Conservation (phyloP, 768 basidiomycete species). For the Phanerodontia chrysosporium region DNA sequence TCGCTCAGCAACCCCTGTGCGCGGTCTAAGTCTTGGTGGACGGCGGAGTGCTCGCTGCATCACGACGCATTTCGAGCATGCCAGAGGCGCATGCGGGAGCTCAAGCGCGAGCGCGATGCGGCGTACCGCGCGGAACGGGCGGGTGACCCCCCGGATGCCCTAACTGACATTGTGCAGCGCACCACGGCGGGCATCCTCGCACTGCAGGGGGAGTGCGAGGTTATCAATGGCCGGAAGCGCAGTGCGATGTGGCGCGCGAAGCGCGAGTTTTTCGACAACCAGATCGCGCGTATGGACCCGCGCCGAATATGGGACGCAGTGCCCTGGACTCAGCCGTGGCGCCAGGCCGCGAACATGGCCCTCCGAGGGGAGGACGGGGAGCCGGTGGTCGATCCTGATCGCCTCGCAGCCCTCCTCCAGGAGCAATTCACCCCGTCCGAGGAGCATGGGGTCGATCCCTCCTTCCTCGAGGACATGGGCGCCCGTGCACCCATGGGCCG, state of each 20-base stretch:
- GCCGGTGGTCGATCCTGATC: background rate
- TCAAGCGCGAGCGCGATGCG: background rate
- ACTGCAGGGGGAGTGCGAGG: background rate
- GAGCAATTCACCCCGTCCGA: background rate
- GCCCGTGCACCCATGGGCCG: background rate
- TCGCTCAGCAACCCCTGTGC: background rate
- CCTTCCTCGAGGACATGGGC: background rate
- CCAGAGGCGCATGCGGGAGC: background rate
- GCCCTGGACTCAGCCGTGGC: conserved; percentile 2
- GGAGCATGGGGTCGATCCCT: background rate
- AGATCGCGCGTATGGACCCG: background rate
- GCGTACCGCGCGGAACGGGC: background rate
- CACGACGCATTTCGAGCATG: background rate
- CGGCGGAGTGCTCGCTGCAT: background rate
- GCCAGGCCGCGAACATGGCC: background rate
- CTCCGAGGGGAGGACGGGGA: background rate
- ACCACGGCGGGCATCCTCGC: background rate
- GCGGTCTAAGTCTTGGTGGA: background rate
- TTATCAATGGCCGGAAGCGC: background rate
- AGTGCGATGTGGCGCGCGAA: conserved; percentile 1
- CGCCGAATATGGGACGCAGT: conserved; percentile 9
- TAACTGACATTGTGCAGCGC: too few species aligned
- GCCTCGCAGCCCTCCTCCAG: background rate
- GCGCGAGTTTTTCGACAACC: background rate
- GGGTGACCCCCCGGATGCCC: background rate